Percentiles rank a stretch among this genome's conserved stretches.
phyloP scores from a whole-genome alignment of 306 rosid species.

The Corylus avellana region DNA sequence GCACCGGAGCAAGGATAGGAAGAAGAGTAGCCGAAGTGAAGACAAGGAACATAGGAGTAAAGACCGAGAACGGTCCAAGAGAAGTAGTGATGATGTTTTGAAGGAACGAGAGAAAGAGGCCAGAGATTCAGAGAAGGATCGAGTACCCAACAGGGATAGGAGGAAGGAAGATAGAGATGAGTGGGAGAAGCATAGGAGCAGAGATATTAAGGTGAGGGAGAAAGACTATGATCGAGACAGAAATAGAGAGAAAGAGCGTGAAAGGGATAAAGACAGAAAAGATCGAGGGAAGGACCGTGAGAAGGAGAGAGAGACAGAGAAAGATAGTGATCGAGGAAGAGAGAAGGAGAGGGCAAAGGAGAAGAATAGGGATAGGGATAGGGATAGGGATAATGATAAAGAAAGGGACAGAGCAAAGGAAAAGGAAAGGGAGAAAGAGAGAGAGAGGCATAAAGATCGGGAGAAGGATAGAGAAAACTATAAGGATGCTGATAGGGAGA shows the following conservation, averaged over 20 bases:
- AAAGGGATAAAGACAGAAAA: constrained; percentile 65
- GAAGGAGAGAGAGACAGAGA: constrained; percentile 55
- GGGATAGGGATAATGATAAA: constrained; percentile 47
- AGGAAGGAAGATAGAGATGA: constrained; percentile 79
- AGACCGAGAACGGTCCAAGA: constrained; percentile 59
- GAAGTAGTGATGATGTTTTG: constrained; percentile 44
- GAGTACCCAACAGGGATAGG: constrained; percentile 54
- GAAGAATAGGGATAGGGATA: constrained; percentile 59
- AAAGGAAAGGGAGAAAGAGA: constrained; percentile 50
- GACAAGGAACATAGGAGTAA: constrained; percentile 71
- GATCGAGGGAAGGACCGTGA: constrained; percentile 68
- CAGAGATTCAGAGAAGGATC: constrained; percentile 56
- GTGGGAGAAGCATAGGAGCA: constrained; percentile 65
- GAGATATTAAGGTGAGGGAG: constrained; percentile 64
- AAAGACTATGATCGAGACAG: constrained; percentile 72
- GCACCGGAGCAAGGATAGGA: constrained; percentile 75
- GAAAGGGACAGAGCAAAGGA: constrained; percentile 56
- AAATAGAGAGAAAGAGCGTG: constrained; percentile 61
- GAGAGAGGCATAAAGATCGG: constrained; percentile 36
- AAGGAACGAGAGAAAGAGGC: constrained; percentile 57
- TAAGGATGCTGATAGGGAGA: constrained; percentile 45
- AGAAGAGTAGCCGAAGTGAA: constrained; percentile 64
- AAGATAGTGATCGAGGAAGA: constrained; percentile 54
- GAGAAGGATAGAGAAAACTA: constrained; percentile 58
- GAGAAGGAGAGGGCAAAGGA: constrained; percentile 70